These are phyloP conservation scores for Fonsecaea monophora DNA, from an alignment of 2,329 filamentous ascomycete genomes.

Conservation along the genomic window DNA sequence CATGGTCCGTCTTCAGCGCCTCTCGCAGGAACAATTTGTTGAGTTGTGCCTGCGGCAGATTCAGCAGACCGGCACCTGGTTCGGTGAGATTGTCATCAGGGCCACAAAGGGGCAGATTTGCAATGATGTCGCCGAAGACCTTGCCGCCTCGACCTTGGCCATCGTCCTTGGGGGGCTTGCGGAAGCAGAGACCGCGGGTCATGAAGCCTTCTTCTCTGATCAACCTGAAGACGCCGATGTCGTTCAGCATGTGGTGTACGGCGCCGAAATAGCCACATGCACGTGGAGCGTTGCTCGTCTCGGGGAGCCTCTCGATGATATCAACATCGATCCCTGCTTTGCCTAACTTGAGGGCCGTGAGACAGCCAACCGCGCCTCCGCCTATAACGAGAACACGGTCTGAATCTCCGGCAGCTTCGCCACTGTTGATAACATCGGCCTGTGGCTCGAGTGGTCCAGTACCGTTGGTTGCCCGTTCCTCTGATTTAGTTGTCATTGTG, in stretches of 20 bases:
- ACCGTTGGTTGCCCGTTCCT: background rate
- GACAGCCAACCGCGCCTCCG: conserved; percentile 51
- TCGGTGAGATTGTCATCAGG: conserved; percentile 19
- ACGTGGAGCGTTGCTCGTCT: conserved; percentile 22
- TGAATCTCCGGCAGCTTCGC: background rate
- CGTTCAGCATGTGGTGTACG: conserved; percentile 16
- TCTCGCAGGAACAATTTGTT: conserved; percentile 25
- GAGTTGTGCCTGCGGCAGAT: conserved; percentile 25
- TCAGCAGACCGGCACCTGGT: conserved; percentile 18
- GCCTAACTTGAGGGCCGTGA: conserved; percentile 49
- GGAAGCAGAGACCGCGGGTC: conserved; percentile 21
- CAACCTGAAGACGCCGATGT: conserved; percentile 24
- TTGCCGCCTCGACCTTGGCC: conserved; percentile 23
- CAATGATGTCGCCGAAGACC: conserved; percentile 21
- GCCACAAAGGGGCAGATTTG: conserved; percentile 13
- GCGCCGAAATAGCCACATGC: conserved; percentile 28
- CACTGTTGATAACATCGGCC: background rate
- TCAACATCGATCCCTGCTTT: conserved; percentile 45
- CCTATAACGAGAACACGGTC: conserved; percentile 42
- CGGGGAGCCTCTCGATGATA: conserved; percentile 43
- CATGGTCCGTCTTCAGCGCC: conserved; percentile 26
- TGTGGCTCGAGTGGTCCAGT: background rate
- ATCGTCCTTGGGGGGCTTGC: conserved; percentile 24
- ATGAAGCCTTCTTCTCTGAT: conserved; percentile 30
- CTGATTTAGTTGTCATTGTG: background rate